Conservation (phyloP, 805 yeast genomes). For the Metschnikowia proteae region DNA sequence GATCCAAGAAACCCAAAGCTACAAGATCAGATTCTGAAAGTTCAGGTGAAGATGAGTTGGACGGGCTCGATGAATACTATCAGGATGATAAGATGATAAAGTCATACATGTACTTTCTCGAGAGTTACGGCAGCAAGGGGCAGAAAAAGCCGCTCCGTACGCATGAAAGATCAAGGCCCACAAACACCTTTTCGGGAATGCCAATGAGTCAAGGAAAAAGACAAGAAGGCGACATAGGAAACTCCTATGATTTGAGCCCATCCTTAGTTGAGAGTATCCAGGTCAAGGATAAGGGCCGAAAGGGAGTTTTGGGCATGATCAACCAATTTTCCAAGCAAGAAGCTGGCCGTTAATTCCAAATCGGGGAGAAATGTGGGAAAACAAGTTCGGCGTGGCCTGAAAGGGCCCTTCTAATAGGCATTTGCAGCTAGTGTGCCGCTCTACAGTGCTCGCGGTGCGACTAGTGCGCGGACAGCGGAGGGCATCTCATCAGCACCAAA, state of each 20-base stretch:
- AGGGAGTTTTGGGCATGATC: conserved; percentile 74
- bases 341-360: conserved; percentile 20
- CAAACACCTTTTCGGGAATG: neutral
- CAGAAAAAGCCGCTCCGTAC: neutral
- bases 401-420: neutral
- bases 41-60: conserved; percentile 19
- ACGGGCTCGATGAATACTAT: conserved; percentile 36
- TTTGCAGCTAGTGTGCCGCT: neutral
- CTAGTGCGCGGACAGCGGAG: conserved; percentile 4
- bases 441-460: neutral
- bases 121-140: conserved; percentile 58
- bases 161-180: neutral
- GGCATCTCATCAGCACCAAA: conserved; percentile 4
- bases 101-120: conserved; percentile 82
- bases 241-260: conserved; percentile 26
- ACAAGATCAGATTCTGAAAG: conserved; percentile 17
- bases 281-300: conserved; percentile 28
- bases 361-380: too few relatives aligned
- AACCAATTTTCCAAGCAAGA: conserved; percentile 71
- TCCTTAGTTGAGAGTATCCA: conserved; percentile 30
- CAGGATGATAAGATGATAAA: conserved; percentile 88
- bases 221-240: conserved; percentile 19
- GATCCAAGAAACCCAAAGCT: conserved; percentile 4
- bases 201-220: neutral
- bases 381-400: too few relatives aligned